A percentile compares a stretch with the other conserved stretches of the same genome.
phyloP scores from a whole-genome alignment of 2,329 filamentous ascomycete genomes.

The Decorospora gaudefroyi region DNA sequence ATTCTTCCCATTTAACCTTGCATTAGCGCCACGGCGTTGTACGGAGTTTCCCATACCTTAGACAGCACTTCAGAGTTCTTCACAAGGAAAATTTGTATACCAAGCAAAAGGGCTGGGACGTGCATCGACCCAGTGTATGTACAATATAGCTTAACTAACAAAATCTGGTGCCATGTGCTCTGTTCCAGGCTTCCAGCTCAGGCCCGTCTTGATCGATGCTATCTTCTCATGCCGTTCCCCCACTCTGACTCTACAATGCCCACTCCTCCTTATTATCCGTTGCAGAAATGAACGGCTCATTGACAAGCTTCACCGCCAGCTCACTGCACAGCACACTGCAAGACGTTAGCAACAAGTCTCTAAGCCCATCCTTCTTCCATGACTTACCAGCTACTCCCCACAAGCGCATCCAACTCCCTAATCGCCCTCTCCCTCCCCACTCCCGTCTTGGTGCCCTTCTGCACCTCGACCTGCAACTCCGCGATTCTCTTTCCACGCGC shows the following conservation, averaged over 20 bases:
- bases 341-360: slow-evolving; percentile 21
- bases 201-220: background rate
- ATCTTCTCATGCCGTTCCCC: background rate
- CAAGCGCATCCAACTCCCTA: slow-evolving; percentile 85
- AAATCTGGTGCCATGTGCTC: background rate
- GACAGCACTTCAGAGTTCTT: background rate
- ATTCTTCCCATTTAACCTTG: slow-evolving; percentile 10
- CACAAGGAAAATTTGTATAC: slow-evolving; percentile 7
- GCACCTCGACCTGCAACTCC: slow-evolving; percentile 83
- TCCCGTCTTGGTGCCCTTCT: slow-evolving; percentile 71
- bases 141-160: background rate
- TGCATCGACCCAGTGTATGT: background rate
- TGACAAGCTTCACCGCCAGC: slow-evolving; percentile 89
- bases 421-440: slow-evolving; percentile 79
- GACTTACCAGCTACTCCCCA: slow-evolving; percentile 83
- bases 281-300: slow-evolving; percentile 83
- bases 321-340: slow-evolving; percentile 88
- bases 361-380: background rate
- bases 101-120: background rate
- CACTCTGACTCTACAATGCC: slow-evolving; percentile 55
- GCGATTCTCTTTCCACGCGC: slow-evolving; percentile 78
- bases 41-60: too few relatives aligned
- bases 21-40: slow-evolving; percentile 33
- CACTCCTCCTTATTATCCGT: slow-evolving; percentile 80
- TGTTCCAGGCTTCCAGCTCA: background rate